Conservation (phyloP, 768 basidiomycete genomes). For the Tephrocybe rancida region DNA sequence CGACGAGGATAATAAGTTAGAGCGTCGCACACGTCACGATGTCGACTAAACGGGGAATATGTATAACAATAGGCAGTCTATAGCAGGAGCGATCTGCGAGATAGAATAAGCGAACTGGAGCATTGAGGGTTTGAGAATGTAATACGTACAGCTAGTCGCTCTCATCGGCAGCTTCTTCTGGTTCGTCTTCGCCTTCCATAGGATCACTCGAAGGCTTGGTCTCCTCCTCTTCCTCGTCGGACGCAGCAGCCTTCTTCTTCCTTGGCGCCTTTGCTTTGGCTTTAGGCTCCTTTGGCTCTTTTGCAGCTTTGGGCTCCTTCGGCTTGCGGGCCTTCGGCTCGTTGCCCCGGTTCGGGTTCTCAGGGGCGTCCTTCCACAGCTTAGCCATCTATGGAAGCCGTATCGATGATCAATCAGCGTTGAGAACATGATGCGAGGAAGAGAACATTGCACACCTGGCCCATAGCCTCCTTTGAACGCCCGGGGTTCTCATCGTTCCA, state of each 20-base stretch:
- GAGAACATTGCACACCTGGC: constrained; percentile 29
- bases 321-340: constrained; percentile 48
- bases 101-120: not conserved
- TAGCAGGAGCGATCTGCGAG: not conserved
- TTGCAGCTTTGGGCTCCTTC: constrained; percentile 38
- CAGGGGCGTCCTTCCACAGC: constrained; percentile 59
- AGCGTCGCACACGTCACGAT: not conserved
- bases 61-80: not conserved
- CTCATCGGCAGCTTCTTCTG: not conserved
- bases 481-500: constrained; percentile 59
- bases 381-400: constrained; percentile 47
- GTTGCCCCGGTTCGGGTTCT: constrained; percentile 66
- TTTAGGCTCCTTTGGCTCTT: constrained; percentile 27
- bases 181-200: constrained; percentile 11
- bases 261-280: constrained; percentile 21
- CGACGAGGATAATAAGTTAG: constrained; percentile 12
- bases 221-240: constrained; percentile 10
- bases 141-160: constrained; percentile 7
- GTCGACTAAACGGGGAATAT: not conserved
- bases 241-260: constrained; percentile 19
- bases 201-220: constrained; percentile 9
- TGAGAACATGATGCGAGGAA: not conserved
- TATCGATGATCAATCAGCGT: not conserved
- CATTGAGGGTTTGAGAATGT: too few relatives aligned
- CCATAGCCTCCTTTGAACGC: constrained; percentile 56